A percentile compares a stretch with the other conserved stretches of the same genome.
These are phyloP conservation scores for Lichtheimia ramosa DNA, from an alignment of 371 early-diverging fungal genomes.

Conservation along the genomic window DNA sequence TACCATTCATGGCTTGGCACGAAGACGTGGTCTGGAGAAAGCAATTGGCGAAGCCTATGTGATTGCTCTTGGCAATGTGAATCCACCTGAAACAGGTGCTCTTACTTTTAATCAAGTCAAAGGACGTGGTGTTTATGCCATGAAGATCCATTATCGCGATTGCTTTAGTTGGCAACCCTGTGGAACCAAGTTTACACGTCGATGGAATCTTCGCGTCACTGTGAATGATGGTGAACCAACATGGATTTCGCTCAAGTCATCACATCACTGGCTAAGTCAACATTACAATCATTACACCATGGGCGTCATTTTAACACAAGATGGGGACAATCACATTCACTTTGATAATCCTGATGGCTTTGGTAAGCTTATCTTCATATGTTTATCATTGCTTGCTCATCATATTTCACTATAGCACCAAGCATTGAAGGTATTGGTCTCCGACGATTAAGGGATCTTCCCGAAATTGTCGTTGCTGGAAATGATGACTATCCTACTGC, in stretches of 20 bases:
- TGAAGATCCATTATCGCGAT: slow-evolving; percentile 12
- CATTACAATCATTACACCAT: slow-evolving; percentile 11
- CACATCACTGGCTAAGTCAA: no score
- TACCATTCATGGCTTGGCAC: slow-evolving; percentile 13
- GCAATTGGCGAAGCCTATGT: slow-evolving; percentile 12
- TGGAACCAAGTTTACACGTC: slow-evolving; percentile 15
- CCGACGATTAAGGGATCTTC: not conserved
- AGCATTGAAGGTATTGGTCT: slow-evolving; percentile 9
- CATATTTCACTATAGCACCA: not conserved
- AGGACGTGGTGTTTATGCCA: slow-evolving; percentile 4
- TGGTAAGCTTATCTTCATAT: slow-evolving; percentile 4
- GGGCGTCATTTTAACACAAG: slow-evolving; percentile 4
- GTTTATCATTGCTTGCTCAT: no score
- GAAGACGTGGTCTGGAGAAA: slow-evolving; percentile 11
- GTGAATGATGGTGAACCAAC: slow-evolving; percentile 6
- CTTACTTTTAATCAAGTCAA: slow-evolving; percentile 11
- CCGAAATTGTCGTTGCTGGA: not conserved
- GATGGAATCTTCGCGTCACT: slow-evolving; percentile 14
- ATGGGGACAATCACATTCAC: slow-evolving; percentile 1
- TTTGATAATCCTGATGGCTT: slow-evolving; percentile 13
- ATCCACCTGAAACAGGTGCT: slow-evolving; percentile 15
- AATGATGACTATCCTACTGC: not conserved
- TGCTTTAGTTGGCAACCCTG: slow-evolving; percentile 21
- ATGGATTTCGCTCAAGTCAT: slow-evolving; percentile 10
- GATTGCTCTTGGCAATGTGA: slow-evolving; percentile 20